Conservation (phyloP, 1,139 yeast species). For the Wickerhamomyces sp. region DNA sequence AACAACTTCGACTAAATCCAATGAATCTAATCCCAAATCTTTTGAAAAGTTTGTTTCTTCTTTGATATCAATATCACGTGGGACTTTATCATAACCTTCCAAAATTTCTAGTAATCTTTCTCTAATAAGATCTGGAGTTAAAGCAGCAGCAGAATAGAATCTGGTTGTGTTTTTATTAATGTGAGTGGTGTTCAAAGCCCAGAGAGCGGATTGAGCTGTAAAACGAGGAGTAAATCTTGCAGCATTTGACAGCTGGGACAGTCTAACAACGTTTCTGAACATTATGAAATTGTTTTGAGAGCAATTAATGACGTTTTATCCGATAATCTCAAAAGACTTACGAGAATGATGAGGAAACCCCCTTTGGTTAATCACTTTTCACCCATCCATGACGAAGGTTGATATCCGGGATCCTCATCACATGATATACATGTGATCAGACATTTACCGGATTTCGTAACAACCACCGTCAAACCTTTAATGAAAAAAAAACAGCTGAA, state of each 20-base stretch:
- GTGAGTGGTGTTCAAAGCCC: background rate
- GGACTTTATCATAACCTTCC: conserved; percentile 76
- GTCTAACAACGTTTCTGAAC: background rate
- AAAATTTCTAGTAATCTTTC: conserved; percentile 74
- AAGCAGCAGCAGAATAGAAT: conserved; percentile 58
- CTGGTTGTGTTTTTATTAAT: conserved; percentile 25
- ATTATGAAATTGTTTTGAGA: too few species aligned
- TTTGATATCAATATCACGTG: conserved; percentile 37
- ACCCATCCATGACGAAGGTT: too few species aligned
- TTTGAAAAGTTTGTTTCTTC: conserved; percentile 59
- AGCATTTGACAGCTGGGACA: too few species aligned
- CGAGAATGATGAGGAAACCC: background rate
- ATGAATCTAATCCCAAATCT: conserved; percentile 81
- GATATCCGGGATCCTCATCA: too few species aligned
- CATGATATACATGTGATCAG: too few species aligned
- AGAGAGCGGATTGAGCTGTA: background rate
- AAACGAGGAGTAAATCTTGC: background rate
- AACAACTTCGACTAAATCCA: conserved; percentile 84
- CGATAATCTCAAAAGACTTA: too few species aligned
- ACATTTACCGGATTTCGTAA: too few species aligned
- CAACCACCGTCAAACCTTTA: too few species aligned
- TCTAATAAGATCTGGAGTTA: conserved; percentile 66
- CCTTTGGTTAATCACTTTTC: background rate
- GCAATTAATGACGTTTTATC: too few species aligned
- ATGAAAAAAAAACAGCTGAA: too few species aligned